These are phyloP conservation scores for Hypoxylon fragiforme DNA, from an alignment of 495 filamentous ascomycete genomes.

Conservation along the genomic window DNA sequence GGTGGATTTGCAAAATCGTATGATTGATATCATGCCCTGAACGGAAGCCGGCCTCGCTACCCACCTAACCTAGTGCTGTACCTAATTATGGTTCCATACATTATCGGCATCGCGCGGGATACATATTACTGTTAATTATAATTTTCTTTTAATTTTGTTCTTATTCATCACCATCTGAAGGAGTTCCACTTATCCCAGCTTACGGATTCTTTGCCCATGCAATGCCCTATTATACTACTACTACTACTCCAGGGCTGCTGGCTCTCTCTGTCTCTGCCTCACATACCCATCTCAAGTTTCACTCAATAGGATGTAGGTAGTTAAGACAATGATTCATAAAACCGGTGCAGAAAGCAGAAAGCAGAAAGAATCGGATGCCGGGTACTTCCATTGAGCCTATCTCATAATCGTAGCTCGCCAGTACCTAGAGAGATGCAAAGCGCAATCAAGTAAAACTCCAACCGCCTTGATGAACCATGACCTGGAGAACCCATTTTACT, in stretches of 20 bases:
- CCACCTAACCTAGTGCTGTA: too few species aligned
- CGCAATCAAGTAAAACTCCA: slow-evolving; percentile 58
- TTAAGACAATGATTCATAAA: too few species aligned
- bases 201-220: not conserved
- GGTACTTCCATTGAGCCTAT: slow-evolving; percentile 46
- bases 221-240: too few species aligned
- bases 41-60: too few species aligned
- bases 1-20: slow-evolving; percentile 23
- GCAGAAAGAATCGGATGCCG: slow-evolving; percentile 39
- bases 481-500: slow-evolving; percentile 61
- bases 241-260: too few species aligned
- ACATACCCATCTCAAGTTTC: not conserved
- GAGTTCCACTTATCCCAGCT: slow-evolving; percentile 4
- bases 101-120: slow-evolving; percentile 8
- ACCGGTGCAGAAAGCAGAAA: slow-evolving; percentile 11
- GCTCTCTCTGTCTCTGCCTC: too few species aligned
- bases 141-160: too few species aligned
- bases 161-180: slow-evolving; percentile 12
- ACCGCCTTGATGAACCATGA: slow-evolving; percentile 57
- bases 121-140: too few species aligned
- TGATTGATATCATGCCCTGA: slow-evolving; percentile 33
- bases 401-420: slow-evolving; percentile 44
- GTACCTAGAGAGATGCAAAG: slow-evolving; percentile 60
- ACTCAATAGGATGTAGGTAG: too few species aligned
- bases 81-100: slow-evolving; percentile 13